Percentiles rank a stretch among this genome's conserved stretches.
Conservation (phyloP, 2,329 filamentous ascomycete species). For the Geosmithia putterillii region DNA sequence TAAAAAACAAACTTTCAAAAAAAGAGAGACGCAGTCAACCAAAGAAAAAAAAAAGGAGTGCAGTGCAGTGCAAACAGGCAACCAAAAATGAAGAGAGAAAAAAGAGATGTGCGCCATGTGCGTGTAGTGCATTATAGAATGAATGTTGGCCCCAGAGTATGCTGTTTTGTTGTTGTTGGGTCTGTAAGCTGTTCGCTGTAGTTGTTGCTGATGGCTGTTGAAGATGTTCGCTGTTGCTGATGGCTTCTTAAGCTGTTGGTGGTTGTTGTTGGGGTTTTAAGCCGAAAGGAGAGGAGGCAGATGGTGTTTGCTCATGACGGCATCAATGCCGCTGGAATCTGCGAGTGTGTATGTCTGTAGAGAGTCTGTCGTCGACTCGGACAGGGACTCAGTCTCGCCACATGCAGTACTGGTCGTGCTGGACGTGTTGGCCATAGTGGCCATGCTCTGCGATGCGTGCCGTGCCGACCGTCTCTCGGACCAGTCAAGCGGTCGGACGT, state of each 20-base stretch:
- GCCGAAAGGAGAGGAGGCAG: neutral
- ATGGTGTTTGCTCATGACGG: neutral
- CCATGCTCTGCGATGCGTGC: neutral
- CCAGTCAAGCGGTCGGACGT: neutral
- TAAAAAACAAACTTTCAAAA: neutral
- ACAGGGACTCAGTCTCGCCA: too few species aligned
- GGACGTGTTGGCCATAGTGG: too few species aligned
- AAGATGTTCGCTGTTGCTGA: too few species aligned
- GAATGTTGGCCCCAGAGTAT: too few species aligned
- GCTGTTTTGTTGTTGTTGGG: too few species aligned
- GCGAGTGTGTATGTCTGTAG: neutral
- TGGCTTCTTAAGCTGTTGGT: too few species aligned
- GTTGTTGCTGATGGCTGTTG: neutral
- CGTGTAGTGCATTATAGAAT: neutral
- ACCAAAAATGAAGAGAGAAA: too few species aligned
- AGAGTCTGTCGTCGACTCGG: neutral
- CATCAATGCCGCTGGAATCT: neutral
- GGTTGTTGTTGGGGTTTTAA: too few species aligned
- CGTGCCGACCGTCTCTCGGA: neutral
- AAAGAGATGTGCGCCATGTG: neutral
- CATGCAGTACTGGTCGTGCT: too few species aligned
- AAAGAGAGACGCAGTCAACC: neutral
- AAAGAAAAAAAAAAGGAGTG: neutral
- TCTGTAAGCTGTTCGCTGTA: neutral
- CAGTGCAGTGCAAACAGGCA: too few species aligned